A percentile compares a stretch with the other conserved stretches of the same genome.
Evolutionary conservation across 805 yeast species (phyloP).

Genomic region (Pichia manshurica): DNA sequence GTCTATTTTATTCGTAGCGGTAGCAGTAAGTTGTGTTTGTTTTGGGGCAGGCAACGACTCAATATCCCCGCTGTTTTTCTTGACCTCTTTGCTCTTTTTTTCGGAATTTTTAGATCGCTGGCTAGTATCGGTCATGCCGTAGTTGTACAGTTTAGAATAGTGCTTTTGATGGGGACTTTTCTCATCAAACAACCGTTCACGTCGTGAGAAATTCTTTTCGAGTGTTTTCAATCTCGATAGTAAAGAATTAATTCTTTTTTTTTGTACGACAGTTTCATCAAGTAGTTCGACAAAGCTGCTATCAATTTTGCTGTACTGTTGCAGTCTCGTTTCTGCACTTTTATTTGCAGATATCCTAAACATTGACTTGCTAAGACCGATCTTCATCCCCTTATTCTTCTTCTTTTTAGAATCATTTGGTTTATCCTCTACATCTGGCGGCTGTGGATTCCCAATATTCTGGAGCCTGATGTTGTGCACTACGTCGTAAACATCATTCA

Average conservation of each 20-base stretch:
- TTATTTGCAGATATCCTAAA: slow-evolving; percentile 2
- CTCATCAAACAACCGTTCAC: slow-evolving; percentile 32
- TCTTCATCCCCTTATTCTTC: neutral
- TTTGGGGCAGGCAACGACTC: too few species aligned
- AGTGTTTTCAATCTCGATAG: slow-evolving; percentile 27
- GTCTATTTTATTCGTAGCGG: neutral
- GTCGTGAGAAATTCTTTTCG: slow-evolving; percentile 33
- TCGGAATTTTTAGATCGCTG: too few species aligned
- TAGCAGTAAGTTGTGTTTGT: too few species aligned
- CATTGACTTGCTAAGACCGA: neutral
- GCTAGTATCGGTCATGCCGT: slow-evolving; percentile 20
- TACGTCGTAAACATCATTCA: slow-evolving; percentile 12
- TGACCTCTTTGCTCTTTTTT: too few species aligned
- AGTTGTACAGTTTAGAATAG: slow-evolving; percentile 36
- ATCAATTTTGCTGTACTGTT: slow-evolving; percentile 7
- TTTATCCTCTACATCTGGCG: neutral
- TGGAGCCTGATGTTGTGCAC: slow-evolving; percentile 9
- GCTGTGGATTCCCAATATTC: slow-evolving; percentile 2
- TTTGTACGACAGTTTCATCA: slow-evolving; percentile 14
- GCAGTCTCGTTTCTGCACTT: neutral
- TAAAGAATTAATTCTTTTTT: slow-evolving; percentile 21
- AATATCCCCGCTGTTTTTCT: too few species aligned
- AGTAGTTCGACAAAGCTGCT: slow-evolving; percentile 3
- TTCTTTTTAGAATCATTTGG: neutral
- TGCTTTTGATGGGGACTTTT: slow-evolving; percentile 38